phyloP scores from a whole-genome alignment of 306 rosid genomes.

The Gynostemma pentaphyllum region DNA sequence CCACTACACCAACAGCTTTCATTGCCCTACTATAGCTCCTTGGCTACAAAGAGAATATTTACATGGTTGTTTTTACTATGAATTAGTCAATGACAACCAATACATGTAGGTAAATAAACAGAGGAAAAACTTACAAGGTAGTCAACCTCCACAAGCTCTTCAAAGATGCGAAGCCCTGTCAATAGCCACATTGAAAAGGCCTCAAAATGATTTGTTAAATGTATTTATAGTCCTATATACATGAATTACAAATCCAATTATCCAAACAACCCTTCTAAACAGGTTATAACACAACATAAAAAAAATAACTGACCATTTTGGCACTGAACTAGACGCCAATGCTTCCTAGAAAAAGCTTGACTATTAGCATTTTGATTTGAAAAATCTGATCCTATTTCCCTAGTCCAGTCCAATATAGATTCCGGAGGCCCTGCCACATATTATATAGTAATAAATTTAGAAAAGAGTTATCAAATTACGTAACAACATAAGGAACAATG shows the following conservation, averaged over 20 bases:
- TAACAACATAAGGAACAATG: not conserved
- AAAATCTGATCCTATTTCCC: constrained; percentile 74
- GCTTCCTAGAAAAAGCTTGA: constrained; percentile 91
- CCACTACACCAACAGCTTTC: constrained; percentile 99
- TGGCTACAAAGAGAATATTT: constrained; percentile 59
- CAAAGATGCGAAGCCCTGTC: constrained; percentile 90
- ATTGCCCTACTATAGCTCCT: constrained; percentile 97
- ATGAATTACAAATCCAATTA: not conserved
- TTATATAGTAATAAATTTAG: not conserved
- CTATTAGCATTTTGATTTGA: constrained; percentile 62
- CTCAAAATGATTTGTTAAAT: constrained; percentile 15
- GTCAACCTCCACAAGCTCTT: constrained; percentile 94
- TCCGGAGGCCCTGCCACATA: constrained; percentile 82
- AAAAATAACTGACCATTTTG: constrained; percentile 51
- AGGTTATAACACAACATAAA: constrained; percentile 5
- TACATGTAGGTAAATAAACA: constrained; percentile 15
- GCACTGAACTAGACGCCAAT: constrained; percentile 97
- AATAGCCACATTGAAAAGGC: constrained; percentile 15
- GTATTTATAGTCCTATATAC: constrained; percentile 1
- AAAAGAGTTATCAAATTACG: not conserved
- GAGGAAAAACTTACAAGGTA: constrained; percentile 63
- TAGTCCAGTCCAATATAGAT: constrained; percentile 78
- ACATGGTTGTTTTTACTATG: constrained; percentile 16
- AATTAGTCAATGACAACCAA: constrained; percentile 12
- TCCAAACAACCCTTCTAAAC: constrained; percentile 10